A percentile compares a stretch with the other conserved stretches of the same genome.
Conservation (phyloP, 148 eudicot genomes). For the Euryodendron excelsum region DNA sequence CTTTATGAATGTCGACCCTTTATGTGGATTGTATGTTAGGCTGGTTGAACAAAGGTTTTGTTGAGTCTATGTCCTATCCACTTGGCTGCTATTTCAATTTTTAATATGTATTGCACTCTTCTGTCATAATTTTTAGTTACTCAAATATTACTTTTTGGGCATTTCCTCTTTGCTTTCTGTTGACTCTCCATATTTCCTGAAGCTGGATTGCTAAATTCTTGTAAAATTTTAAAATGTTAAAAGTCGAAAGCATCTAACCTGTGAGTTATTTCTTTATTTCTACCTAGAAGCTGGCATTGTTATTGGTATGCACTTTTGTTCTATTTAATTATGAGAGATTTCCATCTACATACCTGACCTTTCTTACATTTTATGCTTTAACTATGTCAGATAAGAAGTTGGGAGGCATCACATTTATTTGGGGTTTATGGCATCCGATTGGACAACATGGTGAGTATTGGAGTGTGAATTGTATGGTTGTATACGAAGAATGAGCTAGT, state of each 20-base stretch:
- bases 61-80: not conserved
- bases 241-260: not conserved
- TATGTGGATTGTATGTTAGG: not conserved
- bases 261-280: not conserved
- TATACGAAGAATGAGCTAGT: not conserved
- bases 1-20: not conserved
- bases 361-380: not conserved
- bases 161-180: not conserved
- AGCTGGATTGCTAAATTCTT: conserved; percentile 1
- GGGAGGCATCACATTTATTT: conserved; percentile 41
- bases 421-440: conserved; percentile 63
- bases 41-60: not conserved
- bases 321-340: not conserved
- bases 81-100: not conserved
- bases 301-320: not conserved
- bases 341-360: not conserved
- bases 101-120: not conserved
- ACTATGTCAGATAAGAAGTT: conserved; percentile 41
- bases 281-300: not conserved
- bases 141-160: not conserved
- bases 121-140: not conserved
- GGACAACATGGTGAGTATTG: conserved; percentile 64
- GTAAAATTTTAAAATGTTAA: not conserved
- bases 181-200: not conserved
- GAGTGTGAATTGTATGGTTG: not conserved